phyloP scores from a whole-genome alignment of 768 basidiomycete genomes.

The Rhodotorula diobovata region DNA sequence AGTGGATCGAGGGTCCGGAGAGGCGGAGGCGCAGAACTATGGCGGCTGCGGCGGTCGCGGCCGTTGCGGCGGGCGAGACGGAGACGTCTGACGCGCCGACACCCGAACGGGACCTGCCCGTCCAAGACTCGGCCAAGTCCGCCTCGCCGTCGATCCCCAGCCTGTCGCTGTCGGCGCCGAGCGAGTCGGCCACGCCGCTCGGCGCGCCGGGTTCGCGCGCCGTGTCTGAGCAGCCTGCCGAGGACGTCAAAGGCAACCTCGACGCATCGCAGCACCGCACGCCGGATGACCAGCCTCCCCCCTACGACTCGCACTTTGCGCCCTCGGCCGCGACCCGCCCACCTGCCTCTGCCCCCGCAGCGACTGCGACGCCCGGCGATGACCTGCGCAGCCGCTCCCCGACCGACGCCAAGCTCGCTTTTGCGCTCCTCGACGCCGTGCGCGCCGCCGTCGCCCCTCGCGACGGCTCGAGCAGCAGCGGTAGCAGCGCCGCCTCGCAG shows the following conservation, averaged over 20 bases:
- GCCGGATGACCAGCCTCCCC: background rate
- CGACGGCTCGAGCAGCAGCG: background rate
- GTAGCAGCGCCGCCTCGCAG: background rate
- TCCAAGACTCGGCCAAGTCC: background rate
- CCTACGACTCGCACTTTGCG: conserved; percentile 21
- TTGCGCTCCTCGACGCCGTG: conserved; percentile 21
- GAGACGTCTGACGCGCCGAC: background rate
- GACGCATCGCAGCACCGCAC: background rate
- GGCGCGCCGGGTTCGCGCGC: background rate
- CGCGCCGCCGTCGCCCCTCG: conserved; percentile 2
- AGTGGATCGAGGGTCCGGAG: conserved; percentile 32
- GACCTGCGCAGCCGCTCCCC: background rate
- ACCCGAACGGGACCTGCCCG: too few relatives aligned
- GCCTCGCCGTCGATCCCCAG: background rate
- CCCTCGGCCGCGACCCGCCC: background rate
- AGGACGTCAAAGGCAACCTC: too few relatives aligned
- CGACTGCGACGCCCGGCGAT: background rate
- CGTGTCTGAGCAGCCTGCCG: background rate
- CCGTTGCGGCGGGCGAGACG: background rate
- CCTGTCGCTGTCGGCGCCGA: background rate
- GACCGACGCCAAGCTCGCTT: conserved; percentile 9
- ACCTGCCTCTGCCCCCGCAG: background rate
- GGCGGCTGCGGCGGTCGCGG: conserved; percentile 2
- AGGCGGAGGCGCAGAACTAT: conserved; percentile 13
- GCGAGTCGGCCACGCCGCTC: background rate